phyloP scores from a whole-genome alignment of 495 filamentous ascomycete species.

The Penicillium longicatenatum region DNA sequence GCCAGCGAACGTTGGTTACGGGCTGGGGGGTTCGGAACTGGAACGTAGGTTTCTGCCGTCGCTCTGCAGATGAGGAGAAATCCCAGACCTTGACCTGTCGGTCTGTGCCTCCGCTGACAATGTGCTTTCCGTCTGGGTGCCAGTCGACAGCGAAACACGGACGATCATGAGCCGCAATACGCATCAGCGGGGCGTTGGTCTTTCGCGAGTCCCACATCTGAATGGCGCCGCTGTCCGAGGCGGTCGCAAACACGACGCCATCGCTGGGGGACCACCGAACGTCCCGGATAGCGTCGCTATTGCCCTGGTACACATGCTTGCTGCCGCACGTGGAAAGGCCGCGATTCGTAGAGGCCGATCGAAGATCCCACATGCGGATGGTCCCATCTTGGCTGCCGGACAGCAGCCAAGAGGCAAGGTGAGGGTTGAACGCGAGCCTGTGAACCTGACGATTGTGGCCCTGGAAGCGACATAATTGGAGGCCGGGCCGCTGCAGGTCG shows the following conservation, averaged over 20 bases:
- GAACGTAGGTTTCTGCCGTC: slow-evolving; percentile 73
- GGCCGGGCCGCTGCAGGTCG: slow-evolving; percentile 70
- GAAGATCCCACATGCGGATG: slow-evolving; percentile 78
- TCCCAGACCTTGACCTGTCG: slow-evolving; percentile 91
- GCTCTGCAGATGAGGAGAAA: slow-evolving; percentile 72
- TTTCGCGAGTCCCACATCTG: slow-evolving; percentile 72
- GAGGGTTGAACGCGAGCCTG: slow-evolving; percentile 85
- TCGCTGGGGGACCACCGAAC: slow-evolving; percentile 88
- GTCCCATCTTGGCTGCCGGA: slow-evolving; percentile 92
- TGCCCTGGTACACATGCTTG: slow-evolving; percentile 59
- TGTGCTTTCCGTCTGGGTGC: slow-evolving; percentile 92
- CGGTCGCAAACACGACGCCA: slow-evolving; percentile 82
- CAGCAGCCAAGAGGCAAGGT: slow-evolving; percentile 71
- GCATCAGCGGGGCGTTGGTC: slow-evolving; percentile 58
- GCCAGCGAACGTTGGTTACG: slow-evolving; percentile 80
- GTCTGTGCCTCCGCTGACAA: slow-evolving; percentile 82
- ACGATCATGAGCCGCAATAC: slow-evolving; percentile 82
- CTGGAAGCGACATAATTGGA: slow-evolving; percentile 76
- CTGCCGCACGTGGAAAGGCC: slow-evolving; percentile 56
- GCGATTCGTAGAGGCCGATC: slow-evolving; percentile 51
- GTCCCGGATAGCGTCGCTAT: slow-evolving; percentile 79
- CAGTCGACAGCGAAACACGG: slow-evolving; percentile 84
- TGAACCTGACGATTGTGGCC: slow-evolving; percentile 94
- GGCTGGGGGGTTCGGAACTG: slow-evolving; percentile 64
- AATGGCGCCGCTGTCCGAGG: slow-evolving; percentile 81